Evolutionary conservation across 2,329 filamentous ascomycete species (phyloP).

Genomic region (Phialophora chinensis): DNA sequence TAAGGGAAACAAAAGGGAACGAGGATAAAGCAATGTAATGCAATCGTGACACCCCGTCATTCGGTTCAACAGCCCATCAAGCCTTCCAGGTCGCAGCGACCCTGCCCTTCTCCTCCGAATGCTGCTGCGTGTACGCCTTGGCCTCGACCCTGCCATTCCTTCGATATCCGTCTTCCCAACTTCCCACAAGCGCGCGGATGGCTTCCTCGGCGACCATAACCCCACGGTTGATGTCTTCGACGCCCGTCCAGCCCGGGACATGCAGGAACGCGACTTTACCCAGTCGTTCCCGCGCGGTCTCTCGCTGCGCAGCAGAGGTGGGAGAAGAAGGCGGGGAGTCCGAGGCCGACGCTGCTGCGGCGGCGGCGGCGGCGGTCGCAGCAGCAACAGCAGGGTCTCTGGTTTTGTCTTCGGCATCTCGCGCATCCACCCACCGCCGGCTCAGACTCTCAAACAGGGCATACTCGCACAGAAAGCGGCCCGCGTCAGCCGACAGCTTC

Average conservation of each 20-base stretch:
- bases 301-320: neutral
- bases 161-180: constrained; percentile 44
- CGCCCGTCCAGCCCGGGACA: constrained; percentile 67
- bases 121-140: constrained; percentile 28
- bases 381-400: neutral
- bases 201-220: constrained; percentile 50
- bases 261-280: constrained; percentile 71
- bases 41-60: neutral
- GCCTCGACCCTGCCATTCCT: constrained; percentile 11
- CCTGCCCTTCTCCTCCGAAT: constrained; percentile 25
- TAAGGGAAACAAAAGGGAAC: too few relatives aligned
- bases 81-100: constrained; percentile 9
- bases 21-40: too few relatives aligned
- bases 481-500: constrained; percentile 71
- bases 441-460: constrained; percentile 66
- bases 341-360: too few relatives aligned
- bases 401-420: neutral
- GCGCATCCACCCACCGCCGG: constrained; percentile 30
- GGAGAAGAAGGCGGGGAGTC: neutral
- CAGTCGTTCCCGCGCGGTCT: constrained; percentile 34
- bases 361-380: too few relatives aligned
- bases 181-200: constrained; percentile 51
- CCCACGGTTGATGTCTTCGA: constrained; percentile 52
- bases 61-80: neutral
- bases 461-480: constrained; percentile 77